Base-by-base conservation (phyloP, 1,284 basidiomycete genomes). In the Trichosporon sp. region DNA sequence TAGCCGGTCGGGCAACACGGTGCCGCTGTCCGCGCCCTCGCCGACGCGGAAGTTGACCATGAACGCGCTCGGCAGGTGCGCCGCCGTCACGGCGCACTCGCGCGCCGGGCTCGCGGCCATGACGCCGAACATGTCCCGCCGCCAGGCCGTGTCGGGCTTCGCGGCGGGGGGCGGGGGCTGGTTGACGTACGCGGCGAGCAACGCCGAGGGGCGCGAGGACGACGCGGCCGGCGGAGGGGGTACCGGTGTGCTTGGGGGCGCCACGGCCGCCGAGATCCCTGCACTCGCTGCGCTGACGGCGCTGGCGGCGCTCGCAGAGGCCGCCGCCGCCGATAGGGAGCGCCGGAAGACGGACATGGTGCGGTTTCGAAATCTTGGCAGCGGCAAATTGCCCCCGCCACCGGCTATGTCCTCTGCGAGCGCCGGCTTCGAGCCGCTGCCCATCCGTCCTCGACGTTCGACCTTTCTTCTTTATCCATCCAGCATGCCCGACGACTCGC, bases 401-500 rank as follows among this genome's bases (percentile, higher is more conserved):
- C 47, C 47, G 47, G 47, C 47, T 51, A 51, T 51, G 47, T 25
- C n/a, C n/a, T n/a, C n/a, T n/a, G n/a, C n/a, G n/a, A n/a, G 47
- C 47, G 47, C 47, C 47, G 47, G 47, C 21, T 34, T 5, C 21
- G 47, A 23, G 47, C 47, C 47, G 21, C 23, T 51, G 21, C 9
- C 25, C 53, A 58, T 29, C 53, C n/a, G n/a, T 58, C n/a, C 21
- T 47, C 47, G 47, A 51, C 23, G 21, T 27, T 15, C n/a, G 18
- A 11, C 25, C 27, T 18, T 58, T 6, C 25, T 7, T n/a, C 13
- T 67, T n/a, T n/a, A n/a, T n/a, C 66, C 31, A 75, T 78, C 66
- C 60, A 82, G 15, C 71, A 82, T 3, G 80, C 76, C 11, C 71
- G 78, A 12, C 70, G 80, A 31, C 80, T 80, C 65, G 73, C 80